Evolutionary conservation across 306 rosid genomes (phyloP).

Genomic region (Phaseolus lunatus): DNA sequence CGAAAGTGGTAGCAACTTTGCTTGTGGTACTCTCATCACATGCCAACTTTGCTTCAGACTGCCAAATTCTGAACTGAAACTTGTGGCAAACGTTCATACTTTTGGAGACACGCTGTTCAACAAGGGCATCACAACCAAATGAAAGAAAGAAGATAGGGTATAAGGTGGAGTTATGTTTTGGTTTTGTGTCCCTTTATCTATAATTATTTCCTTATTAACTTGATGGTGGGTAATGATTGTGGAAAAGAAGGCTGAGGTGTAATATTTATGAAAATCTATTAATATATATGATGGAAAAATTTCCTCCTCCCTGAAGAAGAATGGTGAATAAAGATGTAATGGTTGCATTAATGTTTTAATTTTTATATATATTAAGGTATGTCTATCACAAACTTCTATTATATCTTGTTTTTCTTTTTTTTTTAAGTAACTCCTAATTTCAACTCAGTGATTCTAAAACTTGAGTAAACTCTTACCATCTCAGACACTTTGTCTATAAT

Average conservation of each 20-base stretch:
- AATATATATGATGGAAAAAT: not conserved
- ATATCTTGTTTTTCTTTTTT: too few species aligned
- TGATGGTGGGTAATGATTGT: not conserved
- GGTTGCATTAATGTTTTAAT: too few species aligned
- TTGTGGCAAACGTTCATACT: not conserved
- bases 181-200: not conserved
- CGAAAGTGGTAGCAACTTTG: too few species aligned
- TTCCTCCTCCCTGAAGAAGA: not conserved
- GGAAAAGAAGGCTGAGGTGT: not conserved
- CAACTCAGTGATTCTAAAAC: too few species aligned
- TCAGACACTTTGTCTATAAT: too few species aligned
- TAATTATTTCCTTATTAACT: not conserved
- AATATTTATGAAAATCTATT: conserved; percentile 11
- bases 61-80: not conserved
- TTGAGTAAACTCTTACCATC: too few species aligned
- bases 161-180: not conserved
- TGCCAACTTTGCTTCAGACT: not conserved
- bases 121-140: not conserved
- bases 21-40: not conserved
- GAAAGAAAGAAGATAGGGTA: conserved; percentile 5
- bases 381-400: too few species aligned
- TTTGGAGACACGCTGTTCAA: not conserved
- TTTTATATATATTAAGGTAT: too few species aligned
- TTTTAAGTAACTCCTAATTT: too few species aligned
- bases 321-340: not conserved